Percentiles rank a stretch among this genome's conserved stretches.
Conservation (phyloP, 169 alveolate species). For the Toxoplasma gondii region DNA sequence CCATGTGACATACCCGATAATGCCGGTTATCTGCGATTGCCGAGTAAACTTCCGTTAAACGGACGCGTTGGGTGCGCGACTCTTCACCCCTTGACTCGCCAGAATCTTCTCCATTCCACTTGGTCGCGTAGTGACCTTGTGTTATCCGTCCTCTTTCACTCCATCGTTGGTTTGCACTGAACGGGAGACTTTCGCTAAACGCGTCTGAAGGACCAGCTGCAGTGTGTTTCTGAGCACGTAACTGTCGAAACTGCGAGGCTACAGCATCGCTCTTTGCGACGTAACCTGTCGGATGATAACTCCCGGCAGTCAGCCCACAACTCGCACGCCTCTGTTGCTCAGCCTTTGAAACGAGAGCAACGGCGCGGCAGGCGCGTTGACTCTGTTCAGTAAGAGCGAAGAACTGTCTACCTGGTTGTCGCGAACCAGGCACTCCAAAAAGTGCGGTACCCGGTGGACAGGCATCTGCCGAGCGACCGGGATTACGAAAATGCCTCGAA, state of each 20-base stretch:
- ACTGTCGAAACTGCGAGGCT: background rate
- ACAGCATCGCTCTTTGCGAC: background rate
- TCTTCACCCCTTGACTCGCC: background rate
- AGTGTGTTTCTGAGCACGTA: background rate
- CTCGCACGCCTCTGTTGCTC: conserved; percentile 16
- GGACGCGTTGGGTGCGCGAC: background rate
- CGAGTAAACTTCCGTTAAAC: too few species aligned
- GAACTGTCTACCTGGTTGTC: background rate
- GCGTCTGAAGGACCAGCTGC: background rate
- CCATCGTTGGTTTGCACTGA: background rate
- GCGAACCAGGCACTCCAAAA: background rate
- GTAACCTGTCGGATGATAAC: background rate
- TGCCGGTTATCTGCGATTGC: too few species aligned
- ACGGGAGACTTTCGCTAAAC: background rate
- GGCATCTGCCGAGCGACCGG: background rate
- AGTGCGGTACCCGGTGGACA: background rate
- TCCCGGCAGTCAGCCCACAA: background rate
- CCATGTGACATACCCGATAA: too few species aligned
- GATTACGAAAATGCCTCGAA: background rate
- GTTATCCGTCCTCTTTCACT: background rate
- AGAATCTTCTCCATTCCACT: background rate
- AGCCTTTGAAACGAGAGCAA: background rate
- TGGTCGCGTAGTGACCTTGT: background rate
- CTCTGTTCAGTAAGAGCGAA: background rate
- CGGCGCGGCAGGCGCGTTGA: background rate